These are phyloP conservation scores for Plasmodium gonderi DNA, from an alignment of 169 alveolate species.

Conservation along the genomic window DNA sequence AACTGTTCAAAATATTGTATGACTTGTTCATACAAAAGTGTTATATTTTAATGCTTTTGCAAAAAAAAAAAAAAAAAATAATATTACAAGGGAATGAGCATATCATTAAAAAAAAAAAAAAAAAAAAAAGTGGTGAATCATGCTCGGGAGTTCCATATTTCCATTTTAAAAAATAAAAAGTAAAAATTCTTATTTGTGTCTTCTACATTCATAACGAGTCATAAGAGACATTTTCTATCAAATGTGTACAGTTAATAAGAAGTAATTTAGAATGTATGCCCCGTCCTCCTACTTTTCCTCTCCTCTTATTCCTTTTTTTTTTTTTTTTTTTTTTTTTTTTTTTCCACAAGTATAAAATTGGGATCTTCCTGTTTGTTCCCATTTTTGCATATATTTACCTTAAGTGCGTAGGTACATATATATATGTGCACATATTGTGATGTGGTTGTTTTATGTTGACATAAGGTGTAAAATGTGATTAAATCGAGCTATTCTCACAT, in stretches of 20 bases:
- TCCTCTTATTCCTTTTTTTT: too few species aligned
- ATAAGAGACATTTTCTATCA: neutral
- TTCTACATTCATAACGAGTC: neutral
- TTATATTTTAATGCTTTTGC: neutral
- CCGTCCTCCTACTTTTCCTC: too few species aligned
- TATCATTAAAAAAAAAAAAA: neutral
- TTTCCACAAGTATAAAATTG: too few species aligned
- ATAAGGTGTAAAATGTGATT: too few species aligned
- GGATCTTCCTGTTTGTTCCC: too few species aligned
- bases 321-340: too few species aligned
- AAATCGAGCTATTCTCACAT: too few species aligned
- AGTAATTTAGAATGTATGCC: neutral
- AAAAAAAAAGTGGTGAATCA: neutral
- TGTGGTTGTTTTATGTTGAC: too few species aligned
- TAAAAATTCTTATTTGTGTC: neutral
- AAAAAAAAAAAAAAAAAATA: constrained; percentile 1
- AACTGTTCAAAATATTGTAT: constrained; percentile 1
- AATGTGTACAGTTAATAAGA: neutral
- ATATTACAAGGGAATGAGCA: too few species aligned
- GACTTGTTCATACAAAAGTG: constrained; percentile 12
- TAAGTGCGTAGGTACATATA: too few species aligned
- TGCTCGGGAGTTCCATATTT: neutral
- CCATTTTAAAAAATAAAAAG: neutral
- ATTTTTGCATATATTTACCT: too few species aligned
- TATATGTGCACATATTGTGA: too few species aligned